phyloP scores from a whole-genome alignment of 345 rosid genomes.

The Rhizophora apiculata region DNA sequence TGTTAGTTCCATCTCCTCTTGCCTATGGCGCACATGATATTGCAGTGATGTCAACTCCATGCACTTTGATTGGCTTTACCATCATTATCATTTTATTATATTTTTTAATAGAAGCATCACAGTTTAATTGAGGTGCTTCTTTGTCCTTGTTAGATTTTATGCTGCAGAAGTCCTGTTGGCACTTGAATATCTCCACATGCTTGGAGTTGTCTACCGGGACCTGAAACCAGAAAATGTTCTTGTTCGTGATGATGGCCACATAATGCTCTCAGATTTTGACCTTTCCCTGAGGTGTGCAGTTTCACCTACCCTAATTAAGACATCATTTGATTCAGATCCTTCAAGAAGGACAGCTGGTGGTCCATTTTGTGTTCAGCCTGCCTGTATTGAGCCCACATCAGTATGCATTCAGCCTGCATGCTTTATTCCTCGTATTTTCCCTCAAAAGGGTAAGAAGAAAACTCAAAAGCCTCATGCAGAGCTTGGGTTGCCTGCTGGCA shows the following conservation, averaged over 20 bases:
- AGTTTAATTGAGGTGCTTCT: neutral
- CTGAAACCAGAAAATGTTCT: conserved; percentile 96
- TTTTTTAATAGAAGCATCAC: too few relatives aligned
- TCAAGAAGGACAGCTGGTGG: conserved; percentile 58
- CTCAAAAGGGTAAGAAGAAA: conserved; percentile 81
- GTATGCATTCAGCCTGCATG: conserved; percentile 87
- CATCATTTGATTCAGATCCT: conserved; percentile 61
- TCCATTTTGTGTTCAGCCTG: conserved; percentile 84
- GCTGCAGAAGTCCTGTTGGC: conserved; percentile 97
- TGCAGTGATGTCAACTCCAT: neutral
- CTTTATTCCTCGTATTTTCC: conserved; percentile 76
- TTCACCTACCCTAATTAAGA: conserved; percentile 78
- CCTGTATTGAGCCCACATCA: conserved; percentile 84
- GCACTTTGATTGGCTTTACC: neutral
- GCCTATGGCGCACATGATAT: neutral
- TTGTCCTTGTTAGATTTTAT: conserved; percentile 60
- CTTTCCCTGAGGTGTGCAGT: conserved; percentile 89
- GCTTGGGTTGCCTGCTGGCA: conserved; percentile 41
- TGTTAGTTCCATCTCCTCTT: neutral
- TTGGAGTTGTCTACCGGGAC: conserved; percentile 96
- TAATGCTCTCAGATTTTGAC: conserved; percentile 98
- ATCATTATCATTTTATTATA: too few relatives aligned
- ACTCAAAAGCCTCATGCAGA: conserved; percentile 49
- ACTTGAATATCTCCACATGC: conserved; percentile 97
- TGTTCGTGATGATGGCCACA: conserved; percentile 98